phyloP scores from a whole-genome alignment of 805 yeast genomes.

The Saccharomycopsis oosterbeekiorum region DNA sequence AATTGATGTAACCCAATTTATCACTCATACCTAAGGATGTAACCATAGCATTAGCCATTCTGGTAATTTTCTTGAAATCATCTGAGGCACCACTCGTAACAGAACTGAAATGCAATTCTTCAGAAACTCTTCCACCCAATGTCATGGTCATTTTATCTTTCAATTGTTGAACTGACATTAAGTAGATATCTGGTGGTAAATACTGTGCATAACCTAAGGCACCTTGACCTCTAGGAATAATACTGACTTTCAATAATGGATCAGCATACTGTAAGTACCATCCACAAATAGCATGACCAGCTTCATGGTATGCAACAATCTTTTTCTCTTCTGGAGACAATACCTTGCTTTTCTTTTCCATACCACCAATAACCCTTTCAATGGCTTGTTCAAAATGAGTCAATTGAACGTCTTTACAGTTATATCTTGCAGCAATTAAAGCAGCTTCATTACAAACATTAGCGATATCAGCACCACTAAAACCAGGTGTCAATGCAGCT shows the following conservation, averaged over 20 bases:
- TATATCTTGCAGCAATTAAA: conserved; percentile 83
- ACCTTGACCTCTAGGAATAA: conserved; percentile 94
- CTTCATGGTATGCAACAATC: conserved; percentile 95
- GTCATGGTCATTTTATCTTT: conserved; percentile 93
- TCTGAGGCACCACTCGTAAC: conserved; percentile 95
- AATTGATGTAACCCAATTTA: conserved; percentile 73
- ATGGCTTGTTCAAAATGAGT: conserved; percentile 91
- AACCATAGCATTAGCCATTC: conserved; percentile 91
- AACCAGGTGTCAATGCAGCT: conserved; percentile 96
- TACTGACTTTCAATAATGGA: conserved; percentile 89
- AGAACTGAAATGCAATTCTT: conserved; percentile 83
- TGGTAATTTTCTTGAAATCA: conserved; percentile 92
- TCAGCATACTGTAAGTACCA: conserved; percentile 91
- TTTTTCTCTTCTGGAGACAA: conserved; percentile 78
- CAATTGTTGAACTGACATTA: conserved; percentile 68
- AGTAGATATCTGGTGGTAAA: conserved; percentile 83
- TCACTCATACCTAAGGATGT: conserved; percentile 84
- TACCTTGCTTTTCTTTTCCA: conserved; percentile 81
- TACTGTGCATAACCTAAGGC: conserved; percentile 97
- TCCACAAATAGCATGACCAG: conserved; percentile 98
- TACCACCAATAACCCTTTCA: conserved; percentile 94
- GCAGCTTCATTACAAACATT: conserved; percentile 98
- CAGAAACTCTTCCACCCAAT: conserved; percentile 93
- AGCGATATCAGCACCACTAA: conserved; percentile 97
- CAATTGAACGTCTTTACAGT: conserved; percentile 58